Evolutionary conservation across 345 rosid species (phyloP).

Genomic region (Rubroshorea leprosula): DNA sequence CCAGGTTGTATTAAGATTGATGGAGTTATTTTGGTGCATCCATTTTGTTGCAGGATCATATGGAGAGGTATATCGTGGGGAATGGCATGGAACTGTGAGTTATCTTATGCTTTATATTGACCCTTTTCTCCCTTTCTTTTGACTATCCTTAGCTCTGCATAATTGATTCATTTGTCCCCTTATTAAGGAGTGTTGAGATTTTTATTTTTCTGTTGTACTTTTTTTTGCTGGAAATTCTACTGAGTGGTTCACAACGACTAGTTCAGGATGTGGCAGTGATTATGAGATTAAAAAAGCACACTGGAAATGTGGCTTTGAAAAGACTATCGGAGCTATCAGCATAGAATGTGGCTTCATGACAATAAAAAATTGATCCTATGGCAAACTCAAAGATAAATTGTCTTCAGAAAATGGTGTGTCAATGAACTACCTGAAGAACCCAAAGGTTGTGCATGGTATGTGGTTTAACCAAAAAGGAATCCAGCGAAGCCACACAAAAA

Average conservation of each 20-base stretch:
- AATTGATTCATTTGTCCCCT: background rate
- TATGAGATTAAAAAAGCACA: background rate
- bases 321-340: background rate
- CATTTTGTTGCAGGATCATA: constrained; percentile 71
- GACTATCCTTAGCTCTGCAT: background rate
- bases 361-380: background rate
- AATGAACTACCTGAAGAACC: too few relatives aligned
- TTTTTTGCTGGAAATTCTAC: constrained; percentile 5
- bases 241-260: too few relatives aligned
- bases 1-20: background rate
- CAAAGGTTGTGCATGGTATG: too few relatives aligned
- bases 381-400: background rate
- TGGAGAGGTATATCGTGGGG: constrained; percentile 94
- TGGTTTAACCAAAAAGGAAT: too few relatives aligned
- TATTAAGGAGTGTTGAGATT: background rate
- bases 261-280: background rate
- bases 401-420: too few relatives aligned
- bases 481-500: too few relatives aligned
- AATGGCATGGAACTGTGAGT: constrained; percentile 99
- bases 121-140: background rate
- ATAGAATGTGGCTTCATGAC: background rate
- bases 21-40: constrained; percentile 13
- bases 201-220: background rate
- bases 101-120: constrained; percentile 15
- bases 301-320: background rate